Evolutionary conservation across 1,284 basidiomycete genomes (phyloP), one percentile per base, ranked within the genome.

Genomic region (Leccinum griseonigrum): DNA sequence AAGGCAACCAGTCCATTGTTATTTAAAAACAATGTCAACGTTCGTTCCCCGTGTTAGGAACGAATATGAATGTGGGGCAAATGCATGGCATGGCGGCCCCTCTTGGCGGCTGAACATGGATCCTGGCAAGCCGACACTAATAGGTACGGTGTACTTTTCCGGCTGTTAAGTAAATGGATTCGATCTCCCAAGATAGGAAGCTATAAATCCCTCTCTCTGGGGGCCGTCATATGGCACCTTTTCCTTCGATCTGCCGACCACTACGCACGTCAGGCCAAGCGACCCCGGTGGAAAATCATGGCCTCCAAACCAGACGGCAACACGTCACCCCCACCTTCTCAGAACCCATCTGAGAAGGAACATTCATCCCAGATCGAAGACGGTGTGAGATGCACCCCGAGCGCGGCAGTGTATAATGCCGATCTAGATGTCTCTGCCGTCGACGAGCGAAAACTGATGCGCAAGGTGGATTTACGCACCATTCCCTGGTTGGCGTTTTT

Each of bases 401-500:
- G 3, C 13, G 6, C 32, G 14, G 26, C 34, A 5, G 51, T 84
- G 43, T 86, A 83, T 68, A 85, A 83, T 65, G 73, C 79, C 14
- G 74, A 83, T 60, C 68, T 85, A 59, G 85, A 87, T 65, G 74
- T 80, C 43, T 83, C 82, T 59, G 78, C 76, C 18, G 74, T 88
- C 34, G 82, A 90, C 71, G 88, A 89, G 72, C 78, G 79, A 57
- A 85, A 84, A 70, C 72, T 90, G 58, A 68, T 90, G 62, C 78
- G 87, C 65, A 90, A 87, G 73, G 79, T 91, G 48, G 88, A 90
- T 73, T 70, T 80, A 61, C 79, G 81, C 18, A 79, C 89, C 62
- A 79, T 89, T 50, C 87, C 88, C 13, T 90, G 87, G 87, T 70
- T 89, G 55, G 83, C 86, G 18, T 81, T 93, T 62, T 74, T 93